Conservation (phyloP, 306 rosid species). For the Senna tora region DNA sequence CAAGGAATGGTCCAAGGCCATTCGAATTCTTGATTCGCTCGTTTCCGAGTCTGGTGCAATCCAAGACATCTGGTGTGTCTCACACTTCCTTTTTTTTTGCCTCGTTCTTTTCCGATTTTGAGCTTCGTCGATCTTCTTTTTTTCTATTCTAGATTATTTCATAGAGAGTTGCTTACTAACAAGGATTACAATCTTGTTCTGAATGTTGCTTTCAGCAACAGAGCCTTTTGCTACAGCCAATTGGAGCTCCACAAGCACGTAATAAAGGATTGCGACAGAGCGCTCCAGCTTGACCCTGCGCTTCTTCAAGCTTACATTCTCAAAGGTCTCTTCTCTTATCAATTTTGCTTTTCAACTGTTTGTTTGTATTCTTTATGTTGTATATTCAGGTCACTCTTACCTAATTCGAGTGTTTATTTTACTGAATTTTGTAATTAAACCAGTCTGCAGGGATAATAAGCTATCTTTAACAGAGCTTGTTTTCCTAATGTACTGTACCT, state of each 20-base stretch:
- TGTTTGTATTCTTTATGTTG: not conserved
- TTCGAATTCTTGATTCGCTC: conserved; percentile 84
- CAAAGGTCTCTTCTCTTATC: conserved; percentile 58
- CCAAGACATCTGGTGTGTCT: conserved; percentile 80
- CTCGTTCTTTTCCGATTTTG: conserved; percentile 27
- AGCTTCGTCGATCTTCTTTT: not conserved
- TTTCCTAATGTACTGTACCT: not conserved
- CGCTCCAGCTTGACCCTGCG: conserved; percentile 77
- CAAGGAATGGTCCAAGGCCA: conserved; percentile 94
- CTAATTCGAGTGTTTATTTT: not conserved
- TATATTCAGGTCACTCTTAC: not conserved
- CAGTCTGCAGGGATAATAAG: not conserved
- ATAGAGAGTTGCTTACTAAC: not conserved
- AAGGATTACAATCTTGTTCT: conserved; percentile 33
- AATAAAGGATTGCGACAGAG: conserved; percentile 87
- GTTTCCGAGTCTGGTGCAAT: conserved; percentile 61
- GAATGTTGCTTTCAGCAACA: conserved; percentile 63
- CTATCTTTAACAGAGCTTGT: not conserved
- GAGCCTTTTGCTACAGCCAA: conserved; percentile 93
- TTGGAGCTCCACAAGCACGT: conserved; percentile 94
- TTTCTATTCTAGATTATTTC: not conserved
- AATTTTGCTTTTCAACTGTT: conserved; percentile 22
- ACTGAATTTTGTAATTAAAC: not conserved
- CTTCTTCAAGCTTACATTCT: conserved; percentile 83
- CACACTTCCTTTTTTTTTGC: conserved; percentile 12